Percentiles rank a stretch among this genome's conserved stretches.
These are phyloP conservation scores for Zymoseptoria passerinii DNA, from an alignment of 2,329 filamentous ascomycete species.

Conservation along the genomic window DNA sequence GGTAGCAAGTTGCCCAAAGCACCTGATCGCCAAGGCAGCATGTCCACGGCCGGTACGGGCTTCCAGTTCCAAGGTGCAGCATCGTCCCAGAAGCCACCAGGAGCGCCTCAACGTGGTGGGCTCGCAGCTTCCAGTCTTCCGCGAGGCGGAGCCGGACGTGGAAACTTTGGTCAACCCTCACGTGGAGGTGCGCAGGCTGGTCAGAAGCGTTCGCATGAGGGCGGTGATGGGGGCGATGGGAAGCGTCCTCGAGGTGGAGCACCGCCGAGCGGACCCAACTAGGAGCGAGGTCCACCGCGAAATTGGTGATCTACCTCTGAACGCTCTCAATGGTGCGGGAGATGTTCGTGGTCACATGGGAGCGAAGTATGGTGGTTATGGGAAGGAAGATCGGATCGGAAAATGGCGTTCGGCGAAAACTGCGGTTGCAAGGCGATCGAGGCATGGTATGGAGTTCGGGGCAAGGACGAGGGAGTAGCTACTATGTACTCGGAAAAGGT, in stretches of 20 bases:
- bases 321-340: background rate
- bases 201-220: constrained; percentile 29
- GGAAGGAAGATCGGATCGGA: background rate
- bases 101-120: background rate
- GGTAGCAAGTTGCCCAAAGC: constrained; percentile 13
- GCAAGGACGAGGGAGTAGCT: background rate
- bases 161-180: constrained; percentile 12
- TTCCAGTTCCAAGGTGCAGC: constrained; percentile 3
- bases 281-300: constrained; percentile 1
- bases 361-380: background rate
- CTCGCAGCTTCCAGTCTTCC: constrained; percentile 10
- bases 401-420: background rate
- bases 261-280: constrained; percentile 10
- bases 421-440: background rate
- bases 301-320: background rate
- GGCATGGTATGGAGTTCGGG: background rate
- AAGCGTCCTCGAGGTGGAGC: constrained; percentile 24
- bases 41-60: constrained; percentile 1
- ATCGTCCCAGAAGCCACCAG: background rate
- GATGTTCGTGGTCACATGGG: background rate
- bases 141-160: constrained; percentile 19
- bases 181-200: constrained; percentile 23
- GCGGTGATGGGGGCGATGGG: constrained; percentile 21
- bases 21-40: background rate
- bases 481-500: background rate